Base-by-base conservation (phyloP, 768 basidiomycete genomes). In the Kwoniella dejecticola region DNA sequence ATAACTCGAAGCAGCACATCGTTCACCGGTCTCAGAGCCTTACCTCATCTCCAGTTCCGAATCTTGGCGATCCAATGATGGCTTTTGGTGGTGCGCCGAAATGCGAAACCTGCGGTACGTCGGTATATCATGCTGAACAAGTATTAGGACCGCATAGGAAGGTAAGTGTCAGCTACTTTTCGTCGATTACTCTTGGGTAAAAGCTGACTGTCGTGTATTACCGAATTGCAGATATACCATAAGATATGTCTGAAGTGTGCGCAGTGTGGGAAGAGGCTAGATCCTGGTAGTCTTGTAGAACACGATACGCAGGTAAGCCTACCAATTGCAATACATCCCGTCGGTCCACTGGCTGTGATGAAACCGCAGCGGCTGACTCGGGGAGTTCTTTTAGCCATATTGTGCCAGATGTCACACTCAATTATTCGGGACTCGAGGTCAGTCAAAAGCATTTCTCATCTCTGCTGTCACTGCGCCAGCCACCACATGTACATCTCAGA, bases 51-150 rank as follows among this genome's bases (percentile, higher is more conserved):
- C n/a, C 27, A 8, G 19, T 26, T 7, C 21, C 47, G 15, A 8
- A 38, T 38, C 36, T 17, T 8, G 36, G 36, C 36, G 17, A 38
- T 38, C 8, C 36, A 48, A 60, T 15, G 30, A 67, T 66, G 64
- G 36, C 44, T 3, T 52, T 62, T 17, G 74, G 74, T 29, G 68
- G 67, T 13, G 57, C 72, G 50, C 70, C 75, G 3, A 59, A 45
- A 23, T 76, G 75, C 46, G 48, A 60, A 23, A 68, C 52, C 17
- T 76, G 75, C 41, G 64, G 61, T 21, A 65, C 59, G 36, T 64
- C 72, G 8, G 75, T 74, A 30, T 76, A 76, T 59, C 72, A 74
- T 64, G 72, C 69, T 36, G 75, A 76, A 46, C 75, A 76, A 54
- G 74, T 70, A 0, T 57, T 74, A 19, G 75, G 75, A 36, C 75